phyloP scores from a whole-genome alignment of 192 early-diverging fungal species.

The Rhizophlyctis rosea region DNA sequence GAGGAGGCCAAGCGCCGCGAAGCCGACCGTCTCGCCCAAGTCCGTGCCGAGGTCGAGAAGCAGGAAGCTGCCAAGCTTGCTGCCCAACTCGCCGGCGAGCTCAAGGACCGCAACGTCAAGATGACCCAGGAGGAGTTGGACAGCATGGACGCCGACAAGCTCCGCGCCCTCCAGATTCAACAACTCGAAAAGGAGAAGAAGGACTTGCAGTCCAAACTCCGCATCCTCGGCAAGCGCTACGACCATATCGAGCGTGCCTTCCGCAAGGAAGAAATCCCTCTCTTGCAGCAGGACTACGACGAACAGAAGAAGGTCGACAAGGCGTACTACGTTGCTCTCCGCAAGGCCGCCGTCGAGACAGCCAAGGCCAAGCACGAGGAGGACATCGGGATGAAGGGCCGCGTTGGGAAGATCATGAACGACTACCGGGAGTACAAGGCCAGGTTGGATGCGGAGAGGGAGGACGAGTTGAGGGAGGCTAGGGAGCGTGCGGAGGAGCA shows the following conservation, averaged over 20 bases:
- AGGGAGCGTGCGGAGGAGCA: slow-evolving; percentile 54
- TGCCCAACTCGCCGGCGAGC: slow-evolving; percentile 57
- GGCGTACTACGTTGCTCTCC: slow-evolving; percentile 71
- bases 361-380: slow-evolving; percentile 65
- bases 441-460: slow-evolving; percentile 52
- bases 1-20: slow-evolving; percentile 86
- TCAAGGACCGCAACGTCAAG: slow-evolving; percentile 55
- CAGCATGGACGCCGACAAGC: slow-evolving; percentile 70
- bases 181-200: slow-evolving; percentile 86
- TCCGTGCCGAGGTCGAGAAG: slow-evolving; percentile 76
- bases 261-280: slow-evolving; percentile 85
- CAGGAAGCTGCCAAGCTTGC: slow-evolving; percentile 82
- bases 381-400: slow-evolving; percentile 72
- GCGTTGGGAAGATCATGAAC: slow-evolving; percentile 74
- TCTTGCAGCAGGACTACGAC: slow-evolving; percentile 88
- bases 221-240: slow-evolving; percentile 67
- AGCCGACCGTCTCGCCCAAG: slow-evolving; percentile 69
- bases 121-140: slow-evolving; percentile 65
- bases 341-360: slow-evolving; percentile 65
- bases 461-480: slow-evolving; percentile 54
- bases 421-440: slow-evolving; percentile 70
- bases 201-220: slow-evolving; percentile 75
- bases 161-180: slow-evolving; percentile 83
- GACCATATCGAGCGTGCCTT: slow-evolving; percentile 94
- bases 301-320: slow-evolving; percentile 81